These are phyloP conservation scores for Fusarium beomiforme DNA, from an alignment of 2,329 filamentous ascomycete species.

Conservation along the genomic window DNA sequence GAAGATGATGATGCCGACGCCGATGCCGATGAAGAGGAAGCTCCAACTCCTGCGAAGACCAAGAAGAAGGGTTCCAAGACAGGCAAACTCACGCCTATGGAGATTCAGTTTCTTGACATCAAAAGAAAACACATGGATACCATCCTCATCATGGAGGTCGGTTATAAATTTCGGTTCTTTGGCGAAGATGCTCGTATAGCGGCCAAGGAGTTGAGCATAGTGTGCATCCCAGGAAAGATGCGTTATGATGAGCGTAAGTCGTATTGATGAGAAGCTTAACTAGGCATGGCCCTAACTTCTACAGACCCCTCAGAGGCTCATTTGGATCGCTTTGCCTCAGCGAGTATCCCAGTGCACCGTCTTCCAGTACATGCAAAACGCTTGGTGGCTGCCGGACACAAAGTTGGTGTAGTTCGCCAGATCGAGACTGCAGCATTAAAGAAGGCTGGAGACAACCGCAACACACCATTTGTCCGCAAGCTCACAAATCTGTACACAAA, in stretches of 20 bases:
- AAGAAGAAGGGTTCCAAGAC: conserved; percentile 77
- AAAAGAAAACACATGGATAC: conserved; percentile 93
- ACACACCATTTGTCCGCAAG: conserved; percentile 89
- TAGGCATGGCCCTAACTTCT: background rate
- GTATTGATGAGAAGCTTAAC: conserved; percentile 14
- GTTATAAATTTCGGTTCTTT: conserved; percentile 98
- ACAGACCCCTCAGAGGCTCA: conserved; percentile 89
- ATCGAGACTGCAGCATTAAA: conserved; percentile 96
- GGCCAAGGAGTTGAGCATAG: conserved; percentile 90
- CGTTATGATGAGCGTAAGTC: conserved; percentile 85
- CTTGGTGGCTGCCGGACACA: conserved; percentile 90
- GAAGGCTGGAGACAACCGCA: conserved; percentile 93
- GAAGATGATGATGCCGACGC: conserved; percentile 71
- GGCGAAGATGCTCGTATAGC: conserved; percentile 92
- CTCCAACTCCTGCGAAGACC: conserved; percentile 52
- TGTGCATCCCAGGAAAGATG: conserved; percentile 96
- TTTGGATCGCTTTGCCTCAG: conserved; percentile 89
- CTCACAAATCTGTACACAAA: conserved; percentile 98
- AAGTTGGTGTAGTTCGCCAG: conserved; percentile 94
- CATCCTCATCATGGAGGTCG: conserved; percentile 90
- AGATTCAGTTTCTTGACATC: conserved; percentile 92
- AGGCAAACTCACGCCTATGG: conserved; percentile 91
- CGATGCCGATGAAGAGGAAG: conserved; percentile 56
- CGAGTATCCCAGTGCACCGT: conserved; percentile 92
- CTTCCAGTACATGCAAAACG: conserved; percentile 94